These are phyloP conservation scores for Colletotrichum lindemuthianum DNA, from an alignment of 2,329 filamentous ascomycete genomes.

Conservation along the genomic window DNA sequence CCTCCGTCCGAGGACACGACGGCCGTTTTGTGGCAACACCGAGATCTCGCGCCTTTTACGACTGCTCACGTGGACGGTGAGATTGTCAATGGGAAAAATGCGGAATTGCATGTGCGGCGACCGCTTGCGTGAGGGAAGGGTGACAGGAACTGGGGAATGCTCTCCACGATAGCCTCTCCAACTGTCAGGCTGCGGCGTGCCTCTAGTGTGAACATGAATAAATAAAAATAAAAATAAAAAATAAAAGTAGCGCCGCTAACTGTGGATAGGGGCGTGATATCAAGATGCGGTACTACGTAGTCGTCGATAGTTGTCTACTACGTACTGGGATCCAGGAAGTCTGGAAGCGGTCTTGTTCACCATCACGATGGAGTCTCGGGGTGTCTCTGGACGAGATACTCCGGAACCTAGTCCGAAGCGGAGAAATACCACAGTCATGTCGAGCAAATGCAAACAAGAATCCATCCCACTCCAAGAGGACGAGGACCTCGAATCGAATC, in stretches of 20 bases:
- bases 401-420: not conserved
- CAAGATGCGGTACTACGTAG: not conserved
- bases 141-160: not conserved
- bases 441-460: too few relatives aligned
- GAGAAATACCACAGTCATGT: not conserved
- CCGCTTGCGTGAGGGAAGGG: conserved; percentile 6
- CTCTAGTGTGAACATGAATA: not conserved
- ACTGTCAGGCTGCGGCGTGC: not conserved
- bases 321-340: conserved; percentile 8
- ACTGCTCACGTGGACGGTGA: not conserved
- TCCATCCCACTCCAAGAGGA: too few relatives aligned
- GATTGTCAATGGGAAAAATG: not conserved
- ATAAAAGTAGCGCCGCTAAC: not conserved
- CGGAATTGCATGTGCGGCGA: not conserved
- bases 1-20: conserved; percentile 5
- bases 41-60: conserved; percentile 7
- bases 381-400: not conserved
- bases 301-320: not conserved
- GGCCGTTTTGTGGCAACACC: conserved; percentile 13
- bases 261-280: conserved; percentile 12
- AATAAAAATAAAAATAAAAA: not conserved
- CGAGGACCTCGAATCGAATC: too few relatives aligned
- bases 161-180: conserved; percentile 4
- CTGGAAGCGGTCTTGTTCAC: not conserved
- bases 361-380: not conserved